Conservation (phyloP, 2,329 filamentous ascomycete genomes). For the Sphaceloma murrayae region DNA sequence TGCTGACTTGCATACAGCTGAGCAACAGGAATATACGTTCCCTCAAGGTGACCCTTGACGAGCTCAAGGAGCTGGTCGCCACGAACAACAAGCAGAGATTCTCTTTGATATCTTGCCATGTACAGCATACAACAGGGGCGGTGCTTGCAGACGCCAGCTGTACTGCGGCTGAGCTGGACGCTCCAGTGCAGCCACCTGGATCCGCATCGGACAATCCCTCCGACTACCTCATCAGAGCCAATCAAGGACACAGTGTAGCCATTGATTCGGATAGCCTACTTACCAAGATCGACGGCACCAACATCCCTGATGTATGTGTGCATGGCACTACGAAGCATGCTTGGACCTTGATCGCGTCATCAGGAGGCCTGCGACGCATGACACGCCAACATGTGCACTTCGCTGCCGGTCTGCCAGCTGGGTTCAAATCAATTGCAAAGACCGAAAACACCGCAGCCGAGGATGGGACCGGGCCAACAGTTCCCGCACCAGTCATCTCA, state of each 20-base stretch:
- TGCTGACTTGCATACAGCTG: slow-evolving; percentile 34
- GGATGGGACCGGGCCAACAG: slow-evolving; percentile 16
- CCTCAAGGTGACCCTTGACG: slow-evolving; percentile 63
- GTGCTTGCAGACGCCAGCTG: slow-evolving; percentile 19
- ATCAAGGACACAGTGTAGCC: slow-evolving; percentile 85
- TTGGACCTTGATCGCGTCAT: slow-evolving; percentile 64
- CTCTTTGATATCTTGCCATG: slow-evolving; percentile 61
- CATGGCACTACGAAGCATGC: slow-evolving; percentile 83
- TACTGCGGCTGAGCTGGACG: slow-evolving; percentile 27
- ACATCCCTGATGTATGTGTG: slow-evolving; percentile 46
- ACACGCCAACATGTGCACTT: slow-evolving; percentile 83
- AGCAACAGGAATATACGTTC: slow-evolving; percentile 53
- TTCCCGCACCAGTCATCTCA: slow-evolving; percentile 50
- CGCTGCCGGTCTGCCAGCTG: slow-evolving; percentile 57
- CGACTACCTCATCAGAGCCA: slow-evolving; percentile 82
- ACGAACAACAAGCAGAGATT: slow-evolving; percentile 89
- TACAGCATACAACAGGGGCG: slow-evolving; percentile 18
- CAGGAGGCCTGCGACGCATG: slow-evolving; percentile 75
- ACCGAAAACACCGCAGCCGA: slow-evolving; percentile 25
- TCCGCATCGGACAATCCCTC: slow-evolving; percentile 41
- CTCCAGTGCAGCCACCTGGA: slow-evolving; percentile 20
- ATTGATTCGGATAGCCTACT: slow-evolving; percentile 63
- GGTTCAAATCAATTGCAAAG: slow-evolving; percentile 29
- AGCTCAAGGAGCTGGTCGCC: slow-evolving; percentile 59
- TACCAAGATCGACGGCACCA: slow-evolving; percentile 50